phyloP scores from a whole-genome alignment of 208 protist genomes.

The Wallacemonas sp. region DNA sequence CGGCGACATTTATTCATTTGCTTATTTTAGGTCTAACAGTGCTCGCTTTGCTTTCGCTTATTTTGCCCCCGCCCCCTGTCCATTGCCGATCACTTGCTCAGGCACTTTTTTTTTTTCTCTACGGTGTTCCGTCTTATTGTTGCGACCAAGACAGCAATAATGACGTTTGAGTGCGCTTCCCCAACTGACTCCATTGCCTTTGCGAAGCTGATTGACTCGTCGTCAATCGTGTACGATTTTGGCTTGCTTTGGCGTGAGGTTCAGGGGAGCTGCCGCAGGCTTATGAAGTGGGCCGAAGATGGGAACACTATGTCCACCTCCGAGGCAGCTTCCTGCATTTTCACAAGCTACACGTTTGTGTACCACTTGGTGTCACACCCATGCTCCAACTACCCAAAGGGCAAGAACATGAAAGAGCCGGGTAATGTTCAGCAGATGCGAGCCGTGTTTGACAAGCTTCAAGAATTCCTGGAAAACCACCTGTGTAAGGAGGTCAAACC shows the following conservation, averaged over 20 bases:
- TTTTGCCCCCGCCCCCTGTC: no score
- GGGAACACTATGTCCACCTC: neutral
- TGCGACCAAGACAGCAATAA: neutral
- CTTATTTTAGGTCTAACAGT: no score
- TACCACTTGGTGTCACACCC: slow-evolving; percentile 56
- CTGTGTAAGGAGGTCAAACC: slow-evolving; percentile 25
- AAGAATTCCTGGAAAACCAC: slow-evolving; percentile 32
- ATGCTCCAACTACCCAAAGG: slow-evolving; percentile 34
- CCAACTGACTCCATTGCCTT: neutral
- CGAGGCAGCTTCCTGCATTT: neutral
- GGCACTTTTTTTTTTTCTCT: slow-evolving; percentile 15
- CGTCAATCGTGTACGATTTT: slow-evolving; percentile 37
- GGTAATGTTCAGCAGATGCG: slow-evolving; percentile 32
- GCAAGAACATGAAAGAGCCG: slow-evolving; percentile 25
- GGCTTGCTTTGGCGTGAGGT: slow-evolving; percentile 36
- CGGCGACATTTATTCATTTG: no score
- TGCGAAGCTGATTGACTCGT: slow-evolving; percentile 3
- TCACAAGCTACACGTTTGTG: slow-evolving; percentile 32
- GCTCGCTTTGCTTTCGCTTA: no score
- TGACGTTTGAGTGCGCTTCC: no score
- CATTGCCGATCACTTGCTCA: no score
- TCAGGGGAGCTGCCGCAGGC: slow-evolving; percentile 24
- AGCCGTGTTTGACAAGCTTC: slow-evolving; percentile 30
- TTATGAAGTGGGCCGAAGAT: slow-evolving; percentile 35
- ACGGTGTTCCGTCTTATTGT: neutral